Conservation (phyloP, 148 eudicot genomes). For the Pharnaceum exiguum region DNA sequence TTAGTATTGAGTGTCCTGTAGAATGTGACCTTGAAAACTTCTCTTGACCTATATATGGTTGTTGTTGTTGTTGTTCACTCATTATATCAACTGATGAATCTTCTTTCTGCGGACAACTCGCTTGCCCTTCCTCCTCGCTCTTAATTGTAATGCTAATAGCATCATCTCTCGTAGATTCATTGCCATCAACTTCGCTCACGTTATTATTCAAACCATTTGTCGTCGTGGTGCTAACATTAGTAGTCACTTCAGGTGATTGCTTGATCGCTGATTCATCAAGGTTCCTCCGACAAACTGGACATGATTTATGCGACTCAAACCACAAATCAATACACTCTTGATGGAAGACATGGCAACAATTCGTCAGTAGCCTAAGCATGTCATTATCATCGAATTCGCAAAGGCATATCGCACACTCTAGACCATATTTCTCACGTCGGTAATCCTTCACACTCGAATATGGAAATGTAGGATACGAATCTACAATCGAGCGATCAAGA, state of each 20-base stretch:
- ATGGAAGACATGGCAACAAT: conserved; percentile 75
- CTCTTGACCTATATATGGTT: conserved; percentile 8
- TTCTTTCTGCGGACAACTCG: neutral
- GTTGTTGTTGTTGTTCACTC: neutral
- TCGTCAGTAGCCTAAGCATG: conserved; percentile 44
- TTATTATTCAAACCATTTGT: neutral
- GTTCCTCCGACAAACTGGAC: conserved; percentile 65
- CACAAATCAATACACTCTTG: conserved; percentile 75
- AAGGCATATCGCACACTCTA: conserved; percentile 83
- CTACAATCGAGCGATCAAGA: conserved; percentile 40
- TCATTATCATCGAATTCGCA: conserved; percentile 49
- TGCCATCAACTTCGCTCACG: neutral
- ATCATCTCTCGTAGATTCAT: conserved; percentile 24
- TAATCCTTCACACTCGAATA: conserved; percentile 58
- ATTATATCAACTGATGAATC: neutral
- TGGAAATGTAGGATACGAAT: conserved; percentile 52
- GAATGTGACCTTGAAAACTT: conserved; percentile 64
- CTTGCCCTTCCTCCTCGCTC: conserved; percentile 4
- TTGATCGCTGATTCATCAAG: conserved; percentile 24
- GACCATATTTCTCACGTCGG: conserved; percentile 44
- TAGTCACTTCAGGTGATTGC: conserved; percentile 11
- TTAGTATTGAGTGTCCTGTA: conserved; percentile 72
- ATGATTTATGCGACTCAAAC: conserved; percentile 66
- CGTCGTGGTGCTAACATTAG: neutral
- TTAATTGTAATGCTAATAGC: conserved; percentile 25